These are phyloP conservation scores for Gaeumannomyces tritici DNA, from an alignment of 2,329 filamentous ascomycete genomes.

Conservation along the genomic window DNA sequence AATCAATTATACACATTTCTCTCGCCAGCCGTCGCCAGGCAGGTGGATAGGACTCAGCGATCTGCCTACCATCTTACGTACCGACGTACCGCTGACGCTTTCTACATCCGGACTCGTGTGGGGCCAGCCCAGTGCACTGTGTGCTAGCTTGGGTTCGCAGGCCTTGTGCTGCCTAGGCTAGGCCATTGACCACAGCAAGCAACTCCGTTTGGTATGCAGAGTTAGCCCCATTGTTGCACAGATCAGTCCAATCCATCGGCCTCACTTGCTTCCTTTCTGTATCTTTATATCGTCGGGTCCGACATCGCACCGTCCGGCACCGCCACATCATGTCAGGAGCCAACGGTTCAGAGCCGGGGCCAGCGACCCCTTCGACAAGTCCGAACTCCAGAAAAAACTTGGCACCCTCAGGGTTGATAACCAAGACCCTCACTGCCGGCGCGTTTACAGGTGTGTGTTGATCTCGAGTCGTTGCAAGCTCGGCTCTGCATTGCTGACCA, in stretches of 20 bases:
- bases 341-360: too few species aligned
- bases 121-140: not conserved
- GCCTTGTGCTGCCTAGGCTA: not conserved
- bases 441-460: slow-evolving; percentile 40
- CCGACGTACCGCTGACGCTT: too few species aligned
- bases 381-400: not conserved
- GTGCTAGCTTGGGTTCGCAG: not conserved
- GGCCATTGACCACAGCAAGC: not conserved
- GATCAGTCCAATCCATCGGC: not conserved
- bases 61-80: too few species aligned
- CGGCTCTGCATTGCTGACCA: not conserved
- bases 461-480: not conserved
- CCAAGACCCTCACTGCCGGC: slow-evolving; percentile 41
- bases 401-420: not conserved
- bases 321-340: not conserved
- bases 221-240: not conserved
- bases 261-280: not conserved
- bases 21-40: too few species aligned
- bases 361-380: not conserved
- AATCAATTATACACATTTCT: not conserved
- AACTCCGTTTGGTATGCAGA: too few species aligned
- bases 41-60: too few species aligned
- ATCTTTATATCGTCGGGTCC: not conserved
- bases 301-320: not conserved
- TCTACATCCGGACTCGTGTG: not conserved